A percentile compares a stretch with the other conserved stretches of the same genome.
Evolutionary conservation across 441 rosid genomes (phyloP).

Genomic region (Gossypium davidsonii): DNA sequence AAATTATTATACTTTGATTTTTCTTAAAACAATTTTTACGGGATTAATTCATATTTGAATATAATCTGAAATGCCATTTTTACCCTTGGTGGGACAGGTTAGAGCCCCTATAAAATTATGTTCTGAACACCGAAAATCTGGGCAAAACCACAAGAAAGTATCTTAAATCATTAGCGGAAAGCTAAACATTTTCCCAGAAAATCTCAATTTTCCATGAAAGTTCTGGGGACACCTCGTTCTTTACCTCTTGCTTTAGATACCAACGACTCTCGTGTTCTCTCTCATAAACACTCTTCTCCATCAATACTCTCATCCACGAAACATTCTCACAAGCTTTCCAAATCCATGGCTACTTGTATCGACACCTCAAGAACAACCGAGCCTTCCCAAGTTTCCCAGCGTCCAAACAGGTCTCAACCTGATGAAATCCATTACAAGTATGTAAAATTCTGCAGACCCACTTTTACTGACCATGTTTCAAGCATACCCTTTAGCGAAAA

Average conservation of each 20-base stretch:
- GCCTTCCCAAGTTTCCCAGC: slow-evolving; percentile 36
- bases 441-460: slow-evolving; percentile 29
- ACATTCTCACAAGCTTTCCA: not conserved
- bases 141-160: not conserved
- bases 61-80: not conserved
- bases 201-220: slow-evolving; percentile 32
- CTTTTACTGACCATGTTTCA: slow-evolving; percentile 24
- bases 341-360: slow-evolving; percentile 53
- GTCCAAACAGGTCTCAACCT: slow-evolving; percentile 27
- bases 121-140: too few relatives aligned
- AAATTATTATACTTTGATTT: too few relatives aligned
- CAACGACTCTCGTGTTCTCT: not conserved
- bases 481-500: slow-evolving; percentile 30
- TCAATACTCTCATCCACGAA: slow-evolving; percentile 16
- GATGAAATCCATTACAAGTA: slow-evolving; percentile 30
- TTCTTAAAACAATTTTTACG: too few relatives aligned
- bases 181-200: slow-evolving; percentile 14
- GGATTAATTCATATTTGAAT: too few relatives aligned
- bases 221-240: slow-evolving; percentile 29
- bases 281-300: slow-evolving; percentile 3
- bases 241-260: slow-evolving; percentile 30
- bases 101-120: not conserved
- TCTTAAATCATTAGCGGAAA: not conserved
- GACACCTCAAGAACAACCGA: slow-evolving; percentile 36
- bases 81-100: not conserved